phyloP scores from a whole-genome alignment of 768 basidiomycete genomes.

The Tulasnella sp. region DNA sequence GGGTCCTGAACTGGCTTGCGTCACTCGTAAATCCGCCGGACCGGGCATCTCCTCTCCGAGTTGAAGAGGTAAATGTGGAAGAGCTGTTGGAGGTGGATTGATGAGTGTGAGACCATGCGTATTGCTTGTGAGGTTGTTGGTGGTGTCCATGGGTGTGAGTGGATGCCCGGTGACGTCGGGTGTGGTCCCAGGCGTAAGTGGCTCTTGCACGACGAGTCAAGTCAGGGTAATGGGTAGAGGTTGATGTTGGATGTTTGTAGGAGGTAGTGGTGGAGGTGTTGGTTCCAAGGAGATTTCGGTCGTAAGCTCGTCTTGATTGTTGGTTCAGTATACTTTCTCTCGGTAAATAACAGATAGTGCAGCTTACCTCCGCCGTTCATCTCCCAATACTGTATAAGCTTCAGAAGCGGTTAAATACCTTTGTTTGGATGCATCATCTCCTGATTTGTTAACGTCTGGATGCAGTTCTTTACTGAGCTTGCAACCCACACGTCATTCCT shows the following conservation, averaged over 20 bases:
- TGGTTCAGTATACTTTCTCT: neutral
- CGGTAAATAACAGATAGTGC: neutral
- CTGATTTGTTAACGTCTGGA: slow-evolving; percentile 15
- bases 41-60: neutral
- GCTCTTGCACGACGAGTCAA: slow-evolving; percentile 13
- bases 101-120: neutral
- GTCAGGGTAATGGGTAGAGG: slow-evolving; percentile 5
- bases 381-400: slow-evolving; percentile 17
- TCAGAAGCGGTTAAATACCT: slow-evolving; percentile 14
- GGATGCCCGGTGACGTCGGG: neutral
- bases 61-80: no score
- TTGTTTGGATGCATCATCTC: slow-evolving; percentile 9
- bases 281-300: slow-evolving; percentile 11
- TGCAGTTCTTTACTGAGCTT: slow-evolving; percentile 18
- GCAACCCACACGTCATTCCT: neutral
- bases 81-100: neutral
- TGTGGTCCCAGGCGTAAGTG: slow-evolving; percentile 15
- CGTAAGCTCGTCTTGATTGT: slow-evolving; percentile 16
- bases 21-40: neutral
- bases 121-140: neutral
- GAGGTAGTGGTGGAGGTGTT: neutral
- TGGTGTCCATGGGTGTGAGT: neutral
- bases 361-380: slow-evolving; percentile 16
- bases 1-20: neutral
- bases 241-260: neutral